Base-by-base conservation (phyloP, 805 yeast genomes). In the Nakazawaea ernobii region DNA sequence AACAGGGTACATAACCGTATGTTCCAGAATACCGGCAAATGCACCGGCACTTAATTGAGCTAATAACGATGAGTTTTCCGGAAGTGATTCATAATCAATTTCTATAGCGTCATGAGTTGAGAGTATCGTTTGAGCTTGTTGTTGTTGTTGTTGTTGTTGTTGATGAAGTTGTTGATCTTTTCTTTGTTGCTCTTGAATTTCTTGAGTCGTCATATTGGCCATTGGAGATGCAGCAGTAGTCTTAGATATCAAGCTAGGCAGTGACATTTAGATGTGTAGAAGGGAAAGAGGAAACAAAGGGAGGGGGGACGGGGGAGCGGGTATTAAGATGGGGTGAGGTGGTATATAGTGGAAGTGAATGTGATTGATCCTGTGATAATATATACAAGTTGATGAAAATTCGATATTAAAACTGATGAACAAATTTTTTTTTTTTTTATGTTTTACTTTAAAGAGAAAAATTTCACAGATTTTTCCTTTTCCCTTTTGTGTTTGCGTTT, bases 1-100 rank as follows among this genome's bases (percentile, higher is more conserved):
- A 36, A 92, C 81, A 1, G 99, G 99, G 62, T 82, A 92, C 97
- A 92, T 89, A 39, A 92, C 89, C 1, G 96, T 82, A 66, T 92
- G 99, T 63, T 92, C 99, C 97, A 92, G 88, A 48, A 94, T 88
- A 27, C 99, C 99, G n/a, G 99, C 98, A 68, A 90, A 87, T 0
- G 97, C 98, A 9, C 99, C 99, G 1, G 98, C 98, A 10, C 80
- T 61, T 51, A 92, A 74, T 61, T 91, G 95, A 4, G 95, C 87
- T 5, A 80, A 61, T 46, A 94, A 68, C 1, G 97, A 82, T 9
- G 97, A 90, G 58, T 82, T 81, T 32, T 82, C 86, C 1, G 98
- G 98, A 28, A 92, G 74, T 6, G 97, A 82, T 66, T 92, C 99
- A 65, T 92, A 92, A 61, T 92, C 99, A 33, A 84, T 74, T 59